Evolutionary conservation across 805 yeast species (phyloP), one percentile per base, ranked within the genome.

Genomic region (Candida dendrica): DNA sequence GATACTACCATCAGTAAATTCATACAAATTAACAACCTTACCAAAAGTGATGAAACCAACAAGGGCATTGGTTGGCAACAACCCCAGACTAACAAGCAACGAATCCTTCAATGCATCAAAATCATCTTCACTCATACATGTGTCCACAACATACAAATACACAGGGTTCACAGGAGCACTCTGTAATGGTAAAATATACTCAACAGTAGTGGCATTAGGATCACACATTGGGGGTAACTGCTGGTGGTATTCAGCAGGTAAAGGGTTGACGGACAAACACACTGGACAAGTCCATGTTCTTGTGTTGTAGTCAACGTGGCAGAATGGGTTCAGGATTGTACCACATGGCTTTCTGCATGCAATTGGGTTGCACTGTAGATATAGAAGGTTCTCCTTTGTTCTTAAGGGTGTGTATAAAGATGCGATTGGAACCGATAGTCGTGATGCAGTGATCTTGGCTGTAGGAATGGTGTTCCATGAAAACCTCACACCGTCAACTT

Each of bases 11-110:
- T 64, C 51, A 3, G 65, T 60, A 17, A 79, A 56, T 49, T 80
- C 83, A 52, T 77, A 79, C 19, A 81, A 64, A 48, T 68, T 72
- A 20, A 80, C 81, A 52, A 77, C 67, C 42, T 76, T 76, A 5
- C 86, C 87, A 60, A 59, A 80, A 1, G 80, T 66, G 38, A 81
- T 65, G 19, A 81, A 60, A 1, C 83, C 84, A 33, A 81, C 74
- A 31, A 76, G 54, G 1, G 82, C 67, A 46, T 74, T 63, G 19
- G 73, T 69, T 1, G 85, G 85, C 29, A 81, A 58, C 19, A 79
- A 61, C 39, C 64, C 61, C 42, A 75, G 53, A 4, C 77, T 64
- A 10, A 65, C 53, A 15, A 66, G 46, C 16, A 81, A 53, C 3
- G 75, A 66, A 38, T 78, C 82, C 44, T 71, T 73, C 45, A 81